Conservation (phyloP, 163 green algal species). For the Coccomyxa subellipsoidea region DNA sequence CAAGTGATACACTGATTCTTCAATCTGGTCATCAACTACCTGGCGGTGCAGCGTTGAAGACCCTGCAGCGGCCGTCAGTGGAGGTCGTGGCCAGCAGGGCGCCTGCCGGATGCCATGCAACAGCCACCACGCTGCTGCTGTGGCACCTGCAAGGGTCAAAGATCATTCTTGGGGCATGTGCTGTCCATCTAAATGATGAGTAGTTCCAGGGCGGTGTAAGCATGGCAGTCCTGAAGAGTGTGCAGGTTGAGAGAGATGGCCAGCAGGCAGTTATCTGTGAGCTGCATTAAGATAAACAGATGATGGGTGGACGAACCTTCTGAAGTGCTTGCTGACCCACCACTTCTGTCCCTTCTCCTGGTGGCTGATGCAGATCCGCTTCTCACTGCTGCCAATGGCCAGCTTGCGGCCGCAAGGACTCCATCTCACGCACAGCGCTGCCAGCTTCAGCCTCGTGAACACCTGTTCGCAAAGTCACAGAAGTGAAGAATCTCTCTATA, state of each 20-base stretch:
- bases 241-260: not conserved
- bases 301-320: not conserved
- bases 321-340: conserved; percentile 53
- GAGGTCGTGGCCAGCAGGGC: conserved; percentile 68
- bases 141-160: conserved; percentile 27
- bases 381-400: conserved; percentile 57
- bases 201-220: not conserved
- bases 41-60: conserved; percentile 47
- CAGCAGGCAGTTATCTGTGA: not conserved
- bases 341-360: conserved; percentile 61
- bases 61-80: conserved; percentile 75
- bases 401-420: conserved; percentile 55
- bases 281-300: not conserved
- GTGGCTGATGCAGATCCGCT: conserved; percentile 54
- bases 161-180: too few species aligned
- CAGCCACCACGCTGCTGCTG: conserved; percentile 45
- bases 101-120: conserved; percentile 67
- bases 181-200: not conserved
- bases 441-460: conserved; percentile 35
- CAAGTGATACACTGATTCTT: too few species aligned
- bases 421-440: conserved; percentile 39
- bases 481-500: not conserved
- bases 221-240: not conserved
- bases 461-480: conserved; percentile 6
- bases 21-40: too few species aligned